Conservation (phyloP, 768 basidiomycete genomes). For the Russula virescens region DNA sequence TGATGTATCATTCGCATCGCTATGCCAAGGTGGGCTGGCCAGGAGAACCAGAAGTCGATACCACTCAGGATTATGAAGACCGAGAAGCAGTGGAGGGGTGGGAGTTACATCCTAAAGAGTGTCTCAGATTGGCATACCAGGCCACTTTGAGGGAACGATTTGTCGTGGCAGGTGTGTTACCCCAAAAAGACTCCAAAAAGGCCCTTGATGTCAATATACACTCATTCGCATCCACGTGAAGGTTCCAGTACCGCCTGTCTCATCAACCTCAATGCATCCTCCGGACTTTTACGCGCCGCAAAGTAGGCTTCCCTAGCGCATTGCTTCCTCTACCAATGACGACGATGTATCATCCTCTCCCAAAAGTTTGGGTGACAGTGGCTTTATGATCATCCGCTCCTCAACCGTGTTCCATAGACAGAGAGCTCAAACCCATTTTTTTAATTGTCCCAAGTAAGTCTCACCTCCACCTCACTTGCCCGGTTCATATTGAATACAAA, state of each 20-base stretch:
- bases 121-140: constrained; percentile 64
- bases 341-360: constrained; percentile 10
- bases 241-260: constrained; percentile 85
- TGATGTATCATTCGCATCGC: constrained; percentile 82
- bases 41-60: constrained; percentile 78
- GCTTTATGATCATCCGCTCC: constrained; percentile 64
- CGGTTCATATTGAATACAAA: neutral
- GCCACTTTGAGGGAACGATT: constrained; percentile 62
- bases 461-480: constrained; percentile 13
- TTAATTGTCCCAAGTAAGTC: constrained; percentile 45
- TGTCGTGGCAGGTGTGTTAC: constrained; percentile 32
- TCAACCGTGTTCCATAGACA: constrained; percentile 53
- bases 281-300: constrained; percentile 67
- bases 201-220: no score
- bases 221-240: constrained; percentile 29
- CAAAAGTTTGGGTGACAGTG: constrained; percentile 73
- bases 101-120: constrained; percentile 62
- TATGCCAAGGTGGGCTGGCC: constrained; percentile 72
- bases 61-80: constrained; percentile 65
- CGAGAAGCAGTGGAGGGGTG: constrained; percentile 61
- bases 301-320: constrained; percentile 46
- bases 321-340: neutral
- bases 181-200: neutral
- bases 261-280: constrained; percentile 66
- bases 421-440: constrained; percentile 39